Evolutionary conservation across 345 rosid genomes (phyloP).

Genomic region (Carallia brachiata): DNA sequence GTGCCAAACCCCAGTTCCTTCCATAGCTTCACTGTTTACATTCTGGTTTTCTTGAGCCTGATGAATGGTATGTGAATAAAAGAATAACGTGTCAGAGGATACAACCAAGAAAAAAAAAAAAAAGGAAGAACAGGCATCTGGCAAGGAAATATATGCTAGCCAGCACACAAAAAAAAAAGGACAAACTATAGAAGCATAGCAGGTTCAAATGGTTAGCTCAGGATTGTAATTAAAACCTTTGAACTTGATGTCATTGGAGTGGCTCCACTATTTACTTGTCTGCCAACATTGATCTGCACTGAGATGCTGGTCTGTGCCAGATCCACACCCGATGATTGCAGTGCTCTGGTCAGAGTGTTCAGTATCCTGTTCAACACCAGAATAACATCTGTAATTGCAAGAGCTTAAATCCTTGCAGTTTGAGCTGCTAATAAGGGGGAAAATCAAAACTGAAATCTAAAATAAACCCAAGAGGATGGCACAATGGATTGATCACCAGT

Average conservation of each 20-base stretch:
- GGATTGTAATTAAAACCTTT: conserved; percentile 39
- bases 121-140: neutral
- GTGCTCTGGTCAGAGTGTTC: conserved; percentile 48
- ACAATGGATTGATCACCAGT: too few species aligned
- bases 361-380: conserved; percentile 43
- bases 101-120: neutral
- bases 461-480: neutral
- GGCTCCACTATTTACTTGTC: conserved; percentile 29
- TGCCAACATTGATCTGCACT: conserved; percentile 63
- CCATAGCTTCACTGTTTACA: conserved; percentile 30
- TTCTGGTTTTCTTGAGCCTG: conserved; percentile 35
- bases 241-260: conserved; percentile 29
- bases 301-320: conserved; percentile 57
- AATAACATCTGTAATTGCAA: too few species aligned
- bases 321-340: conserved; percentile 70
- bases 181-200: neutral
- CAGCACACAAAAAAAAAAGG: too few species aligned
- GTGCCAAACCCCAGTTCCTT: conserved; percentile 36
- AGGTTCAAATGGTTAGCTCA: neutral
- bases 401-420: too few species aligned
- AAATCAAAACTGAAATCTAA: neutral
- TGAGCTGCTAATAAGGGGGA: neutral
- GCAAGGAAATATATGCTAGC: neutral
- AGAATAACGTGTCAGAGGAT: neutral
- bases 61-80: conserved; percentile 7